Evolutionary conservation across 805 yeast genomes (phyloP), one percentile per base, ranked within the genome.

Genomic region (Nakazawaea molendinolei): DNA sequence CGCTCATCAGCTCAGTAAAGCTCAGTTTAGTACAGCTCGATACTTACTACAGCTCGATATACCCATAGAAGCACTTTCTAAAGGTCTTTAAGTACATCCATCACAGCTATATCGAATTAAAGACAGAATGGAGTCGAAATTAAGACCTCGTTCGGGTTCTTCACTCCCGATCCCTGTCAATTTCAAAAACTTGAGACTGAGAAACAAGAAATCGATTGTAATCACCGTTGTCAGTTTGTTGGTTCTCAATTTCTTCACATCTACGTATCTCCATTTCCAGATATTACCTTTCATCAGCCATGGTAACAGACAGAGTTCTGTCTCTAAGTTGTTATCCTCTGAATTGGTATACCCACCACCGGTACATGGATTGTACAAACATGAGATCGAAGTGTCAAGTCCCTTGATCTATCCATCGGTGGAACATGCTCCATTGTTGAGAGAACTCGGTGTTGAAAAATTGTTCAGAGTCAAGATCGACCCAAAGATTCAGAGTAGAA

Each of bases 391-490:
- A 15, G 70, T 80, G 12, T 56, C 63, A 9, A 66, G 76, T 14
- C 63, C 67, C 25, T 67, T 74, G 49, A 78, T 83, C 10, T 82
- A 71, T 50, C 92, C 92, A n/a, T 71, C 76, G n/a, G 67, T 81
- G 24, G 87, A 82, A 44, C 79, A 82, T 48, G 79, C 84, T 4
- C 73, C 77, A 0, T 53, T 69, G 16, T 61, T 83, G 41, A 71
- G 74, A 44, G 79, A 77, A 40, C 50, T 82, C 34, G 71, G 76
- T 2, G 54, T 75, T 15, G 64, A 67, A 36, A 63, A 67, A 12
- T 55, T 82, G 22, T 78, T 76, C 40, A 65, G 63, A 22, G 65
- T 63, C 31, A 60, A 69, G 33, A 52, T 58, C n/a, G 72, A 69
- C 28, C 49, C 70, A 13, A 71, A 71, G 38, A 45, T 44, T 28